Percentiles rank a stretch among this genome's conserved stretches.
These are phyloP conservation scores for Corymbia calophylla DNA, from an alignment of 441 rosid genomes.

Conservation along the genomic window DNA sequence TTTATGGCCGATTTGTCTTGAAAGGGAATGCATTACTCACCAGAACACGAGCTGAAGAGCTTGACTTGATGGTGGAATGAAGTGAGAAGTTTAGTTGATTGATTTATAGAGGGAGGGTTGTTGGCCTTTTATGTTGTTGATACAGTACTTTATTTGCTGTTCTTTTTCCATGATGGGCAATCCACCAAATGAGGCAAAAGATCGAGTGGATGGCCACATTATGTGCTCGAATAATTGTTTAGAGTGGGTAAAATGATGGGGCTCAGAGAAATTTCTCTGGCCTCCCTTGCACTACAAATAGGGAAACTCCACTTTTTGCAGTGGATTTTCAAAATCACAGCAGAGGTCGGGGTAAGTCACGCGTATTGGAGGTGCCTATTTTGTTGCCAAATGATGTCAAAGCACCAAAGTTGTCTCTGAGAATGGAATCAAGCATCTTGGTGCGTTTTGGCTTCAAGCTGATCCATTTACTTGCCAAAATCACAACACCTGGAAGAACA, in stretches of 20 bases:
- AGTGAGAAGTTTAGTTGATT: not conserved
- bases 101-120: not conserved
- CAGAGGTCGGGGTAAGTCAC: not conserved
- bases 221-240: not conserved
- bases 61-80: not conserved
- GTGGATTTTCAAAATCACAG: not conserved
- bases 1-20: not conserved
- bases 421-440: not conserved
- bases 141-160: not conserved
- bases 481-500: not conserved
- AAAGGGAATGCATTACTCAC: not conserved
- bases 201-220: not conserved
- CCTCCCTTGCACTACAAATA: not conserved
- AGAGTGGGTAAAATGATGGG: not conserved
- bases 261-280: not conserved
- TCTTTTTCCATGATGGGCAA: not conserved
- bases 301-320: not conserved
- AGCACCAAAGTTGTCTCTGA: not conserved
- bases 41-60: not conserved
- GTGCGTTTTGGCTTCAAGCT: not conserved
- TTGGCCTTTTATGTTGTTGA: not conserved
- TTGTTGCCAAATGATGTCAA: not conserved
- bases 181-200: not conserved
- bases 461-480: not conserved
- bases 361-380: not conserved